Conservation (phyloP, 2,329 filamentous ascomycete genomes). For the Trichophyton verrucosum region DNA sequence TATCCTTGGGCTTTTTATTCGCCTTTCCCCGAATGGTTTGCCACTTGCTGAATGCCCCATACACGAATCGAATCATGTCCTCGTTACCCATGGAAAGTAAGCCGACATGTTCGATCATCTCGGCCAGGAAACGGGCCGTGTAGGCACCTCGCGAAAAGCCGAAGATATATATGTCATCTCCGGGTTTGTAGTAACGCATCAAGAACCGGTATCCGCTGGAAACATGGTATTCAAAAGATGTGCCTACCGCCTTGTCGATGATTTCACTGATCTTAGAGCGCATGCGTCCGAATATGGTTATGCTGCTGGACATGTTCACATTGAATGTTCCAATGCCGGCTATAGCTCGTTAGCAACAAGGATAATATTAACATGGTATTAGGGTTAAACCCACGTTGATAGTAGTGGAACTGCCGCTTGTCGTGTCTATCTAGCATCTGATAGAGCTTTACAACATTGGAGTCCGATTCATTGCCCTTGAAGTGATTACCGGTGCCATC, state of each 20-base stretch:
- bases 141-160: conserved; percentile 44
- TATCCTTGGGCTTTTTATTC: conserved; percentile 14
- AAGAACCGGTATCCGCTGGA: conserved; percentile 43
- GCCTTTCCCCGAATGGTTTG: conserved; percentile 23
- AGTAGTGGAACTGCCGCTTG: conserved; percentile 16
- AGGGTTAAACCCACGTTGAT: conserved; percentile 12
- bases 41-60: conserved; percentile 20
- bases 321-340: conserved; percentile 15
- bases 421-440: conserved; percentile 28
- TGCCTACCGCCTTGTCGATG: conserved; percentile 14
- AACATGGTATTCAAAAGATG: conserved; percentile 40
- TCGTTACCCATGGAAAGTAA: conserved; percentile 42
- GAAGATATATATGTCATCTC: conserved; percentile 43
- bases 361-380: neutral
- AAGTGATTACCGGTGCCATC: conserved; percentile 22
- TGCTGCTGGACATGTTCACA: conserved; percentile 6
- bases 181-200: conserved; percentile 42
- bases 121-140: conserved; percentile 42
- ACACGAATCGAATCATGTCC: conserved; percentile 43
- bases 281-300: conserved; percentile 9
- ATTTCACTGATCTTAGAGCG: conserved; percentile 10
- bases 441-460: conserved; percentile 42
- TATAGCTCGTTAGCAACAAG: neutral
- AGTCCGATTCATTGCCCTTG: conserved; percentile 33
- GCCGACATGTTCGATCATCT: conserved; percentile 40